Percentiles rank a stretch among this genome's conserved stretches.
Evolutionary conservation across 2,329 filamentous ascomycete genomes (phyloP).

Genomic region (Furcasterigmium furcatum): DNA sequence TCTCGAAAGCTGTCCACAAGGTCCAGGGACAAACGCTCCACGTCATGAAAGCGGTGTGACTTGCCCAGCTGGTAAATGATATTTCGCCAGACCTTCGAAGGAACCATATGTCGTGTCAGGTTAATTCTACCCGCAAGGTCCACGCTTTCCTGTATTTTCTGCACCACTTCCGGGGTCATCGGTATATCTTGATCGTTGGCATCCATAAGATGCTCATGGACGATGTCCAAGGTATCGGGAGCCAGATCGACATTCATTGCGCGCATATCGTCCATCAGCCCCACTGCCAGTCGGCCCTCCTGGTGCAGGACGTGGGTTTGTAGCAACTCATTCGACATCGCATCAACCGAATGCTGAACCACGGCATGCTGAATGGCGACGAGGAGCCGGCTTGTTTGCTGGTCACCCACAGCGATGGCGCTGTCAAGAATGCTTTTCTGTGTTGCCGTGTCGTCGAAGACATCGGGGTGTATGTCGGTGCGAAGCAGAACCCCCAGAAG

Average conservation of each 20-base stretch:
- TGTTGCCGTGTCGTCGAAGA: slow-evolving; percentile 44
- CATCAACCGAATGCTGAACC: slow-evolving; percentile 21
- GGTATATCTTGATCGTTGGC: neutral
- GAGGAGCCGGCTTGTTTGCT: slow-evolving; percentile 39
- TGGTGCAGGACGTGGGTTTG: slow-evolving; percentile 20
- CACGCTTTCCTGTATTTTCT: neutral
- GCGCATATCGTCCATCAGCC: slow-evolving; percentile 33
- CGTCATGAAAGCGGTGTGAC: slow-evolving; percentile 37
- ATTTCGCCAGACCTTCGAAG: slow-evolving; percentile 35
- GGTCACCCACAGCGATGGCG: slow-evolving; percentile 31
- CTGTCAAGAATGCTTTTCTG: slow-evolving; percentile 34
- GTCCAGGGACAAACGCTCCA: slow-evolving; percentile 40
- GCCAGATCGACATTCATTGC: slow-evolving; percentile 25
- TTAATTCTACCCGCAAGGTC: neutral
- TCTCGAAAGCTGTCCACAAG: slow-evolving; percentile 34
- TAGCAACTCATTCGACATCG: slow-evolving; percentile 29
- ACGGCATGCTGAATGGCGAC: slow-evolving; percentile 36
- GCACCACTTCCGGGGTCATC: neutral
- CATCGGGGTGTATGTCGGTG: slow-evolving; percentile 52
- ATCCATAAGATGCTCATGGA: slow-evolving; percentile 4
- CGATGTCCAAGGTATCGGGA: slow-evolving; percentile 5
- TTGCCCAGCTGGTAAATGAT: slow-evolving; percentile 41
- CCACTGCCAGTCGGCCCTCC: slow-evolving; percentile 21
- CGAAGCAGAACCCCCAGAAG: slow-evolving; percentile 41
- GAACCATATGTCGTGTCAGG: slow-evolving; percentile 14